phyloP scores from a whole-genome alignment of 2,329 filamentous ascomycete species.

The Diaporthe destruens region DNA sequence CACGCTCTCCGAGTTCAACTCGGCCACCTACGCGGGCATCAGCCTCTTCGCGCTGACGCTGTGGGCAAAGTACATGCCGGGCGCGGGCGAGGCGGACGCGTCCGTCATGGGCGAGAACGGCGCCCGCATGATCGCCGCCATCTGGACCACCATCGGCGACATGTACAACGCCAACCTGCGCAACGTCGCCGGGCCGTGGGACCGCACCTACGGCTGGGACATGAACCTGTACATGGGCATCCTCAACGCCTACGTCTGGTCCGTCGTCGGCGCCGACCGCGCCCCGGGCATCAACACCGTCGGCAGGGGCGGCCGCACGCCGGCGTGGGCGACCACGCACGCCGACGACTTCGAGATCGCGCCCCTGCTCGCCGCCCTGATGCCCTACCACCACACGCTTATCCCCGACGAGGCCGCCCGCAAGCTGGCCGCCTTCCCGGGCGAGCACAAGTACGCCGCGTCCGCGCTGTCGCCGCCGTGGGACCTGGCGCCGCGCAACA shows the following conservation, averaged over 20 bases:
- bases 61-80: conserved; percentile 70
- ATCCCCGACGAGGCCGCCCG: conserved; percentile 56
- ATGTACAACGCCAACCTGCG: conserved; percentile 71
- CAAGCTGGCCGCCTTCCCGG: conserved; percentile 61
- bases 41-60: conserved; percentile 70
- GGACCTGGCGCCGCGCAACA: conserved; percentile 68
- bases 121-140: conserved; percentile 63
- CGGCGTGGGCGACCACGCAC: conserved; percentile 67
- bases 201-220: conserved; percentile 72
- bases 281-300: conserved; percentile 53
- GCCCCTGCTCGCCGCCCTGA: conserved; percentile 67
- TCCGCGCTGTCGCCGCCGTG: conserved; percentile 70
- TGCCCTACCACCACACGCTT: conserved; percentile 61
- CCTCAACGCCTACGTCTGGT: conserved; percentile 71
- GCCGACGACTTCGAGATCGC: conserved; percentile 69
- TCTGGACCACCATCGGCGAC: conserved; percentile 64
- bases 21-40: conserved; percentile 73
- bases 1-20: conserved; percentile 74
- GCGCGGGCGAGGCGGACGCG: conserved; percentile 46
- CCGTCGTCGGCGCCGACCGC: conserved; percentile 63
- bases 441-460: conserved; percentile 64
- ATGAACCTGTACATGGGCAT: conserved; percentile 73
- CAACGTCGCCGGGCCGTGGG: conserved; percentile 75
- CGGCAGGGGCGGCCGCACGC: conserved; percentile 37
- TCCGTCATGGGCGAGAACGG: conserved; percentile 67